phyloP scores from a whole-genome alignment of 352 stramenopile species.

The Globisporangium viniferum region DNA sequence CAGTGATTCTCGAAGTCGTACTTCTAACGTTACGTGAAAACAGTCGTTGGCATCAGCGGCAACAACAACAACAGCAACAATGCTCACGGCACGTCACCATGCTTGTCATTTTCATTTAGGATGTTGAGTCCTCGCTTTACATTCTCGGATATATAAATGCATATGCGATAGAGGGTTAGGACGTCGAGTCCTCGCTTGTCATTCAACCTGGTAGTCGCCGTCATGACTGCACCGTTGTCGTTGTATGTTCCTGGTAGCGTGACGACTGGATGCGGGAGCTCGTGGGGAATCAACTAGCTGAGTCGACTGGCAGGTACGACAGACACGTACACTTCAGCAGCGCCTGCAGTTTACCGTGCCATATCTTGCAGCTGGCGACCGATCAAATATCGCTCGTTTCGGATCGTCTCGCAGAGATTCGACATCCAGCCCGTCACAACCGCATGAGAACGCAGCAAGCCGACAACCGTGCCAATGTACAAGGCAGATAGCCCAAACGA shows the following conservation, averaged over 20 bases:
- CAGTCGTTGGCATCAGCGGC: too few relatives aligned
- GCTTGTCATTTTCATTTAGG: too few relatives aligned
- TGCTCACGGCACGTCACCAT: too few relatives aligned
- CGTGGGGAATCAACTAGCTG: not conserved
- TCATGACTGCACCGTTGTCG: not conserved
- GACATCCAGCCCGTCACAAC: conserved; percentile 56
- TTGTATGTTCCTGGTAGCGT: not conserved
- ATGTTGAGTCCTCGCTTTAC: too few relatives aligned
- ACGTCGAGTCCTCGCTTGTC: not conserved
- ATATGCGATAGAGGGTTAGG: too few relatives aligned
- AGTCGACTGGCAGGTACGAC: not conserved
- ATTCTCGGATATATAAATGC: not conserved
- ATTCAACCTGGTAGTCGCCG: not conserved
- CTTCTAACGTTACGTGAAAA: too few relatives aligned
- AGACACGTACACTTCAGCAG: not conserved
- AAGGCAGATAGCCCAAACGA: conserved; percentile 56
- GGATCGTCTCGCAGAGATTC: conserved; percentile 78
- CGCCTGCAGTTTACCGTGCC: conserved; percentile 43
- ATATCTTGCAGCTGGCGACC: conserved; percentile 85
- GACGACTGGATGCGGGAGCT: not conserved
- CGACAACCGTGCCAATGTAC: conserved; percentile 31
- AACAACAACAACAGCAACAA: too few relatives aligned
- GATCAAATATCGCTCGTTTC: conserved; percentile 87
- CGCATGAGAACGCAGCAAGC: conserved; percentile 44
- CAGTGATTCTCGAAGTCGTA: too few relatives aligned